Conservation (phyloP, 352 stramenopile genomes). For the Phytophthora palmivora region DNA sequence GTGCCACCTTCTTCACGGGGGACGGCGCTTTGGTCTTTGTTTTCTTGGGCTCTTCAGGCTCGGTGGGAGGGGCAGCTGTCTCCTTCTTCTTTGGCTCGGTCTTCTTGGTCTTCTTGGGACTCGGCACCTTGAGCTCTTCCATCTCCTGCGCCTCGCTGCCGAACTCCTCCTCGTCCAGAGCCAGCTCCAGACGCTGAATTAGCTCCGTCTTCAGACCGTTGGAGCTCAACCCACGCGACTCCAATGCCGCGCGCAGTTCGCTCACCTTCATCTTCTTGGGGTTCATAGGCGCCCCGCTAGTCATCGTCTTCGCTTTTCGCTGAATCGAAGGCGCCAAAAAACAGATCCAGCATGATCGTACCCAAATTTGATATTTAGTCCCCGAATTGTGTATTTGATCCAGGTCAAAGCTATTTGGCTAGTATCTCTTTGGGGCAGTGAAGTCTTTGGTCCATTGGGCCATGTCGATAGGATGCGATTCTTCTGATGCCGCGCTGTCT, state of each 20-base stretch:
- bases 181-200: slow-evolving; percentile 88
- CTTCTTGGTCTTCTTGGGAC: slow-evolving; percentile 47
- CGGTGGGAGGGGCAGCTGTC: slow-evolving; percentile 1
- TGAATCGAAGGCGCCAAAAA: slow-evolving; percentile 8
- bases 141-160: slow-evolving; percentile 79
- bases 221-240: slow-evolving; percentile 81
- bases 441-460: slow-evolving; percentile 96
- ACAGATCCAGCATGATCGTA: slow-evolving; percentile 7
- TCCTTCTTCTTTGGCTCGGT: slow-evolving; percentile 39
- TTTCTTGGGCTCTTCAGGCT: slow-evolving; percentile 31
- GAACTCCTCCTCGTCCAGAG: slow-evolving; percentile 90
- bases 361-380: slow-evolving; percentile 1
- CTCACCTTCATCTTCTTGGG: slow-evolving; percentile 94
- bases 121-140: slow-evolving; percentile 61
- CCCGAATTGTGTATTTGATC: not conserved
- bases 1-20: slow-evolving; percentile 32
- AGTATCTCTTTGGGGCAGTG: slow-evolving; percentile 84
- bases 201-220: slow-evolving; percentile 91
- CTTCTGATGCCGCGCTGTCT: slow-evolving; percentile 93
- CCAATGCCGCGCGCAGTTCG: slow-evolving; percentile 85
- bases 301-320: slow-evolving; percentile 40
- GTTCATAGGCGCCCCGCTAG: slow-evolving; percentile 68
- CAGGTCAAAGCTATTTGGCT: slow-evolving; percentile 15
- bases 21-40: slow-evolving; percentile 11
- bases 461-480: slow-evolving; percentile 99